phyloP scores from a whole-genome alignment of 352 stramenopile genomes.

The Phytophthora multivora region DNA sequence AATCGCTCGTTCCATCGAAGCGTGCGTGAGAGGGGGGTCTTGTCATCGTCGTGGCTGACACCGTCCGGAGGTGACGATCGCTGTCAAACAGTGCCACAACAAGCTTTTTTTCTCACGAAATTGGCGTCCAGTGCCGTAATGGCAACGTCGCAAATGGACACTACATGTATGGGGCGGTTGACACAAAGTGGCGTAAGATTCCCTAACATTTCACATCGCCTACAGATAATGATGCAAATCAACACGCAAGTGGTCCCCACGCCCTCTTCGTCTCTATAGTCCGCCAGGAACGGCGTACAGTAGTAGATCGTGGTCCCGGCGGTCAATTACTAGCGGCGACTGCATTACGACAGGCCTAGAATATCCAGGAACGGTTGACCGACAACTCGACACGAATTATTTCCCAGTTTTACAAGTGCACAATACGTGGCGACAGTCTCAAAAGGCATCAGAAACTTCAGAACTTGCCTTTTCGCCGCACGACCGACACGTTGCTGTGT shows the following conservation, averaged over 20 bases:
- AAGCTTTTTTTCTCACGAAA: slow-evolving; percentile 7
- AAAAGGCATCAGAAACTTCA: neutral
- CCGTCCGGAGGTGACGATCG: slow-evolving; percentile 2
- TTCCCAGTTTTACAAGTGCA: slow-evolving; percentile 15
- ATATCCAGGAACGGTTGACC: slow-evolving; percentile 12
- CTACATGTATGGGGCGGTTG: neutral
- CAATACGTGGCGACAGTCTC: slow-evolving; percentile 9
- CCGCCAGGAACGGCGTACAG: neutral
- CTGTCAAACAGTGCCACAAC: slow-evolving; percentile 3
- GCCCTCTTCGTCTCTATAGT: slow-evolving; percentile 17
- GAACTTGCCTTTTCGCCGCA: neutral
- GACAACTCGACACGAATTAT: slow-evolving; percentile 33
- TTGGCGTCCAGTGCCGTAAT: neutral
- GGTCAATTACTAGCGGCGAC: slow-evolving; percentile 8
- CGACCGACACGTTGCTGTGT: neutral
- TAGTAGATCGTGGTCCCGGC: too few species aligned
- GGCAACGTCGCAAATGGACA: slow-evolving; percentile 3
- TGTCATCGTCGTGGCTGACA: slow-evolving; percentile 1
- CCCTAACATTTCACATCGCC: neutral
- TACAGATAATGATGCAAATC: slow-evolving; percentile 6
- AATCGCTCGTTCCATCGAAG: neutral
- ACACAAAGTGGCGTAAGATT: slow-evolving; percentile 1
- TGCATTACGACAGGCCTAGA: slow-evolving; percentile 13
- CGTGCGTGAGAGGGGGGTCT: slow-evolving; percentile 6
- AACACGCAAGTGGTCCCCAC: neutral